Evolutionary conservation across 139 green algal species (phyloP), one percentile per base, ranked within the genome.

Genomic region (Mychonastes homosphaera): DNA sequence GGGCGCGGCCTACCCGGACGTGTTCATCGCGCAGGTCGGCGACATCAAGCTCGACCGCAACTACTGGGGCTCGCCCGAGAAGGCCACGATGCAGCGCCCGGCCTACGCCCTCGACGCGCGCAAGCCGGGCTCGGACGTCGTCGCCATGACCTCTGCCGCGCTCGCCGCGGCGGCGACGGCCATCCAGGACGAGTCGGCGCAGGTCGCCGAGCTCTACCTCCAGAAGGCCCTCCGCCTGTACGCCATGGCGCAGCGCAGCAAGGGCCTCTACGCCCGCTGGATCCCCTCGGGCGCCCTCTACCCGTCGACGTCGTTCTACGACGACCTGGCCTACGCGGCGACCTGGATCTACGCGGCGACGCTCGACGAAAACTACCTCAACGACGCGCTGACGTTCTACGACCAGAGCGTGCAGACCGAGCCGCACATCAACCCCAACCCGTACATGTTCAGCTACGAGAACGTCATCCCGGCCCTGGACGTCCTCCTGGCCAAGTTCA

Each of bases 381-480:
- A 72, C 34, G 57, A 72, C 28, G 64, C 64, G 30, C 39, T 57
- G 6, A 47, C 49, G 36, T 56, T 53, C 44, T 71, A 64, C 35
- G 57, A 71, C 33, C 56, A 67, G 51, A 55, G 39, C 33, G 39
- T 61, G 18, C 38, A n/a, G 7, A 23, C 48, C 24, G 61, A 67
- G 51, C 50, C 50, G 29, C 61, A 67, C 51, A 40, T 67, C 34
- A 67, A 67, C 51, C 61, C 61, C 28, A 72, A 67, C 65, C 47
- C 57, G 19, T 64, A 57, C 53, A 61, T 72, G 58, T 72, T 69
- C 65, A 59, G 58, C 46, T 67, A 62, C 35, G 58, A 65, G 56
- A 65, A 72, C 48, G 58, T 65, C 57, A 49, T 72, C 34, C 57
- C 50, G 16, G 65, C 52, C 2, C 57, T 63, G 16, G 52, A 67